Base-by-base conservation (phyloP, 768 basidiomycete species). In the Boletus tomentosulus region DNA sequence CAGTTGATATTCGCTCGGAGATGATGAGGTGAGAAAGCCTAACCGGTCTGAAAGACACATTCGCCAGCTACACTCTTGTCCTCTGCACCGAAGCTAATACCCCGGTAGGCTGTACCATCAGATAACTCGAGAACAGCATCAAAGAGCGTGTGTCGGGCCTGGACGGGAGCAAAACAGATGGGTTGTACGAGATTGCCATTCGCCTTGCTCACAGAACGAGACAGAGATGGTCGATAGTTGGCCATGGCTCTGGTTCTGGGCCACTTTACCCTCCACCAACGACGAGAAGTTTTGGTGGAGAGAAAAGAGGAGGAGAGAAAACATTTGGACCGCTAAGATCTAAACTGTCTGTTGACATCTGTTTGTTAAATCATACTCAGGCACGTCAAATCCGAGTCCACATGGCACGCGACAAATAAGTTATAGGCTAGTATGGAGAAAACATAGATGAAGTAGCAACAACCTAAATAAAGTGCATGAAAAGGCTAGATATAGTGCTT, bases 41-140 rank as follows among this genome's bases (percentile, higher is more conserved):
- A 66, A 95, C 97, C 97, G 38, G 97, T 99, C 77, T 98, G 96
- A 76, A 99, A 99, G 66, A 99, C 97, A 71, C 97, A 98, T 82
- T 99, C 97, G 63, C 97, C 97, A 16, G 96, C 81, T 31, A 96
- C 79, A 66, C 91, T 94, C 73, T 92, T 95, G 44, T 80, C 83
- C 62, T 92, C 81, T 4, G 92, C 93, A 64, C 97, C 97, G 66
- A 99, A 98, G 66, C 89, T 92, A 68, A 89, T 85, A 34, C 97
- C 97, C 53, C 87, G 78, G 64, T 84, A 91, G 1, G 89, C 86
- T 51, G 91, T 83, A 3, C 95, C 96, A 72, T 98, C 96, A 46
- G 80, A 80, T 56, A 99, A 79, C 73, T 98, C 93, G 54, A 99
- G 77, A 45, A 98, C 84, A 1, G 84, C 86, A 49, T 91, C 87